These are phyloP conservation scores for Artemisia tridentata DNA, from an alignment of 129 eudicot species.

Conservation along the genomic window DNA sequence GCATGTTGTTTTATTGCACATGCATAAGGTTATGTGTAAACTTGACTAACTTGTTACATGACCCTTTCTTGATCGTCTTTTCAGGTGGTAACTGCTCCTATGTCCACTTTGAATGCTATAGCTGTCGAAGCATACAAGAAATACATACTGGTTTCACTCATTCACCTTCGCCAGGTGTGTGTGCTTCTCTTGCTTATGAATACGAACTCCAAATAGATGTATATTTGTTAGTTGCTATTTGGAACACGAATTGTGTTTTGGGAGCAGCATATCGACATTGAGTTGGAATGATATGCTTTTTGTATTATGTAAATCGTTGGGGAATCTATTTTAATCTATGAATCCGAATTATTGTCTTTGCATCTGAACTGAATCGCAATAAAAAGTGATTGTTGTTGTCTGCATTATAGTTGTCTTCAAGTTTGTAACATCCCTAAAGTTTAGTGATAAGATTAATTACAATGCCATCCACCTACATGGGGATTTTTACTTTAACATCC, in stretches of 20 bases:
- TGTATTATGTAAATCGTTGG: conserved; percentile 10
- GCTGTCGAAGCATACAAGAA: conserved; percentile 98
- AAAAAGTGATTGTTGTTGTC: conserved; percentile 4
- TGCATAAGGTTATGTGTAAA: background rate
- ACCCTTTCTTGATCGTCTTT: conserved; percentile 18
- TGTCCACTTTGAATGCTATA: conserved; percentile 74
- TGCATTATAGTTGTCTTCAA: background rate
- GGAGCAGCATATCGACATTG: background rate
- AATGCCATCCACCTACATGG: background rate
- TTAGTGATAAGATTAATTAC: background rate
- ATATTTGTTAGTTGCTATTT: conserved; percentile 9
- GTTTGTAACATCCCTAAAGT: background rate
- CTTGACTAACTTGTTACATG: conserved; percentile 8
- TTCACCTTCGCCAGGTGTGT: conserved; percentile 94
- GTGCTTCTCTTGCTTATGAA: conserved; percentile 7
- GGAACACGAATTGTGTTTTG: background rate
- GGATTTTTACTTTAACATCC: conserved; percentile 8
- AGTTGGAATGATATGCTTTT: background rate
- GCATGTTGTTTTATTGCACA: conserved; percentile 8
- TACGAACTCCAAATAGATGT: conserved; percentile 1
- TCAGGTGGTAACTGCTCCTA: conserved; percentile 98
- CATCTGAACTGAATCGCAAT: conserved; percentile 1
- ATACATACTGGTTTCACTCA: conserved; percentile 88
- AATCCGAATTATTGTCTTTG: background rate
- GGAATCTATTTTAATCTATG: background rate